Evolutionary conservation across 1,284 basidiomycete genomes (phyloP).

Genomic region (Ceratobasidium sp.): DNA sequence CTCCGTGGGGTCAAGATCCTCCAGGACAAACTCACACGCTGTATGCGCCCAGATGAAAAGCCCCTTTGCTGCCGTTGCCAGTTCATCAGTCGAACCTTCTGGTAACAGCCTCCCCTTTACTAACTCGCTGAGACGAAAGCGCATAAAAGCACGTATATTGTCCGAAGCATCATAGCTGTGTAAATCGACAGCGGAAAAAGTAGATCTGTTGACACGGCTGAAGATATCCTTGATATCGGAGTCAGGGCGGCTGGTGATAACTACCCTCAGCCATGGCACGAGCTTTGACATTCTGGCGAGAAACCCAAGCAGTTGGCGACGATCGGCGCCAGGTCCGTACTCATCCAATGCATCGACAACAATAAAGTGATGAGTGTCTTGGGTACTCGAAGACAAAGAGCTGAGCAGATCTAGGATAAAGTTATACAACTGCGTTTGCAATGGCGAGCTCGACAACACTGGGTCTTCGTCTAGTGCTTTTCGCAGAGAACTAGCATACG

Average conservation of each 20-base stretch:
- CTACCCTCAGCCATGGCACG: constrained; percentile 6
- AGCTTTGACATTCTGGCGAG: background rate
- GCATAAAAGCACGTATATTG: background rate
- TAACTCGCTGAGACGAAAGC: no score
- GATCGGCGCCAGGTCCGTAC: background rate
- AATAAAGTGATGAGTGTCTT: background rate
- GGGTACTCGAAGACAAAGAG: background rate
- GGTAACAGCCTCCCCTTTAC: no score
- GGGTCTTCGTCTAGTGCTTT: background rate
- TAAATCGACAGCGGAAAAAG: background rate
- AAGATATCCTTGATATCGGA: constrained; percentile 2
- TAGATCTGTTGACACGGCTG: no score
- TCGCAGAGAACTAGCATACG: background rate
- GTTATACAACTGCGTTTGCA: no score
- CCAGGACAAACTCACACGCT: constrained; percentile 3
- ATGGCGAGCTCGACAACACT: background rate
- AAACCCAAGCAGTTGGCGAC: background rate
- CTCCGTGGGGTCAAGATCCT: background rate
- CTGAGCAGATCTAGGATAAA: background rate
- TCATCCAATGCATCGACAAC: constrained; percentile 39
- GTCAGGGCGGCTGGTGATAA: constrained; percentile 23
- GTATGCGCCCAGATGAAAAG: constrained; percentile 35
- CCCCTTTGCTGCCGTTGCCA: no score
- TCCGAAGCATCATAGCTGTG: background rate
- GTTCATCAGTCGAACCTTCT: no score